A percentile compares a stretch with the other conserved stretches of the same genome.
Evolutionary conservation across 2,329 filamentous ascomycete species (phyloP).

Genomic region (Venturia asperata): DNA sequence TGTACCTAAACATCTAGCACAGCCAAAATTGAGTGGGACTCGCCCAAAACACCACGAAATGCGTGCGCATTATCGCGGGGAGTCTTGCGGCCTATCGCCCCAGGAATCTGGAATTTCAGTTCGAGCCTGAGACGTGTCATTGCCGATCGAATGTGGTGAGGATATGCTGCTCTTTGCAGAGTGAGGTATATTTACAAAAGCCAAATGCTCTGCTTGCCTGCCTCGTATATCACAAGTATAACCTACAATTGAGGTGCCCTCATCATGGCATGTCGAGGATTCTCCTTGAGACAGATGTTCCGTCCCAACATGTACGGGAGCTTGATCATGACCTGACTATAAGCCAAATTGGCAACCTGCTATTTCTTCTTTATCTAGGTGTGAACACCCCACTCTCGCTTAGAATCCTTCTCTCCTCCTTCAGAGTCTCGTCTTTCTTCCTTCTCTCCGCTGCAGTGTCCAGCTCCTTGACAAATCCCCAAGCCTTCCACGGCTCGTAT

Average conservation of each 20-base stretch:
- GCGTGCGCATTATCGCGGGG: background rate
- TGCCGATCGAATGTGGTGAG: background rate
- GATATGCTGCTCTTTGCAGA: background rate
- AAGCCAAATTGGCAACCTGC: constrained; percentile 68
- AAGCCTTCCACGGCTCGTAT: constrained; percentile 19
- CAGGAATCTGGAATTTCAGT: too few relatives aligned
- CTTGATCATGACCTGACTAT: constrained; percentile 93
- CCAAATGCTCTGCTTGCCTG: background rate
- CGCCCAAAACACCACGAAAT: background rate
- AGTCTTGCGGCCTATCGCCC: too few relatives aligned
- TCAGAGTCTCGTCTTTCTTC: background rate
- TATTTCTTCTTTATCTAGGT: constrained; percentile 50
- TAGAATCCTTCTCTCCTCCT: background rate
- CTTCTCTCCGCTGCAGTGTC: background rate
- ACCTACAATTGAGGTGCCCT: background rate
- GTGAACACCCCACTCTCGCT: background rate
- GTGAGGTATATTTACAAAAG: background rate
- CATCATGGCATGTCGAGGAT: background rate
- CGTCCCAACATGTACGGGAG: constrained; percentile 85
- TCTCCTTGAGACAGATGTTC: constrained; percentile 52
- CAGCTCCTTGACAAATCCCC: constrained; percentile 16
- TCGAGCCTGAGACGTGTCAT: background rate
- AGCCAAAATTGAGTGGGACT: background rate
- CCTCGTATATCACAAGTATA: background rate
- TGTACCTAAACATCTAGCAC: background rate